Evolutionary conservation across 371 early-diverging fungal genomes (phyloP), one percentile per base, ranked within the genome.

Genomic region (Rhizopus stolonifer): DNA sequence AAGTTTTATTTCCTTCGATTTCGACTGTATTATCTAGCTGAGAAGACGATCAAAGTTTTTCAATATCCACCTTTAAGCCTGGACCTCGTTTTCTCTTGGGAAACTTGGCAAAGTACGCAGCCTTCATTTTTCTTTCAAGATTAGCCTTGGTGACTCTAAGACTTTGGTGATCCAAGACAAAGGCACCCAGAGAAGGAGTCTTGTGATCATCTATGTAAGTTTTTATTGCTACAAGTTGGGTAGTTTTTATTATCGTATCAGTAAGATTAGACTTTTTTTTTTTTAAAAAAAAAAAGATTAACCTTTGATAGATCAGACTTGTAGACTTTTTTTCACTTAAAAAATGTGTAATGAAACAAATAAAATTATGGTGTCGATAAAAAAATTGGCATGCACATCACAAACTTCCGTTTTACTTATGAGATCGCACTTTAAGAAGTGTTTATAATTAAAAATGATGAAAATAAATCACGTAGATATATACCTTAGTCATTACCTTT

Each of bases 361-460:
- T n/a, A n/a, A n/a, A n/a, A n/a, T n/a, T n/a, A n/a, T n/a, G n/a
- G n/a, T n/a, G n/a, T n/a, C n/a, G n/a, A n/a, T n/a, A n/a, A n/a
- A n/a, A n/a, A n/a, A n/a, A n/a, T n/a, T n/a, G n/a, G n/a, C n/a
- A n/a, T n/a, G n/a, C n/a, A n/a, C n/a, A n/a, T n/a, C n/a, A n/a
- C n/a, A n/a, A n/a, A n/a, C 92, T 32, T 91, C 89, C 45, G 90
- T 90, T 69, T 88, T 98, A 25, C 81, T 96, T 39, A 77, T 78
- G n/a, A n/a, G n/a, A n/a, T n/a, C n/a, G n/a, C n/a, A n/a, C n/a
- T n/a, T n/a, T n/a, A n/a, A n/a, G n/a, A n/a, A n/a, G n/a, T n/a
- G n/a, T n/a, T n/a, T n/a, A n/a, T n/a, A n/a, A n/a, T n/a, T n/a
- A n/a, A n/a, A n/a, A n/a, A n/a, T n/a, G n/a, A n/a, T n/a, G n/a